Evolutionary conservation across 495 filamentous ascomycete species (phyloP).

Genomic region (Apiosordaria backusii): DNA sequence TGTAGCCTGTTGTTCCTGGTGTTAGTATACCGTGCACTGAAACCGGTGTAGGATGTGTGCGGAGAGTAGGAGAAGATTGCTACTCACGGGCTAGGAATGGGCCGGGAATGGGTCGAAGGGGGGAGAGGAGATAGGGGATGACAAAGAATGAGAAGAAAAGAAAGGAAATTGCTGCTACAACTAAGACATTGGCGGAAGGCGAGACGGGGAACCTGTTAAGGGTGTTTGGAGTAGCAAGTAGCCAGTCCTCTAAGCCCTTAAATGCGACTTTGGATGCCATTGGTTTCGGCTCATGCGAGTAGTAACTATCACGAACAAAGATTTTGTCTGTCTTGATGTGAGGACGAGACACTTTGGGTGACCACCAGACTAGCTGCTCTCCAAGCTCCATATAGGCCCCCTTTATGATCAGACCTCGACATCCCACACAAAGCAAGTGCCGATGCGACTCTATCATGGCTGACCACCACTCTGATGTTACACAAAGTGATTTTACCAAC

Average conservation of each 20-base stretch:
- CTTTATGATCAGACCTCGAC: neutral
- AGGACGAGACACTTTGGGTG: neutral
- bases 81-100: neutral
- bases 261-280: neutral
- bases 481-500: neutral
- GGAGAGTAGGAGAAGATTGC: neutral
- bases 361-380: neutral
- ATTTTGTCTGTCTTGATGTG: neutral
- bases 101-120: neutral
- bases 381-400: neutral
- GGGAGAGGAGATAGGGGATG: neutral
- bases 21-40: neutral
- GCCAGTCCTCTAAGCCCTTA: neutral
- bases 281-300: neutral
- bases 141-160: neutral
- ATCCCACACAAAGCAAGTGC: neutral
- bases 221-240: neutral
- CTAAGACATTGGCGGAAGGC: neutral
- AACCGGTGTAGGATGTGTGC: neutral
- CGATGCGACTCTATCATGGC: neutral
- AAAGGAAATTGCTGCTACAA: neutral
- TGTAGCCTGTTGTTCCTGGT: conserved; percentile 14
- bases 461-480: neutral
- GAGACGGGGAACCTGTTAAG: neutral
- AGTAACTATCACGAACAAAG: too few species aligned